phyloP scores from a whole-genome alignment of 2,329 filamentous ascomycete genomes.

The Clonostachys rosea region DNA sequence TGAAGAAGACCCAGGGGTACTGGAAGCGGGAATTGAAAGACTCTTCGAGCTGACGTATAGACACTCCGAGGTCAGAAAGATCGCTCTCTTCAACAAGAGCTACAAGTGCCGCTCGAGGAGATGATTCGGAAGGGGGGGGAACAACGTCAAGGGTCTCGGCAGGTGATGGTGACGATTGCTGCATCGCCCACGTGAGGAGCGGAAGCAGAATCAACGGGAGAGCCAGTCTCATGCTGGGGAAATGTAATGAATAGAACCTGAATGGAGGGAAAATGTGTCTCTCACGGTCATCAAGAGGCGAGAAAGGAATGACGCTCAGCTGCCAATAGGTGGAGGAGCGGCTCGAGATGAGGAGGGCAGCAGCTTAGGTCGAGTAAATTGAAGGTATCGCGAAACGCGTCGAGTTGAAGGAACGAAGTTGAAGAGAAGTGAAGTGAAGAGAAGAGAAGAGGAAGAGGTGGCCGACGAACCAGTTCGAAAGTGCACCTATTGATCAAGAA shows the following conservation, averaged over 20 bases:
- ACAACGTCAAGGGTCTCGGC: too few species aligned
- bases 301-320: not conserved
- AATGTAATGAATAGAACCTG: too few species aligned
- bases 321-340: not conserved
- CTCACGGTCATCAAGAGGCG: too few species aligned
- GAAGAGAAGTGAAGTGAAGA: too few species aligned
- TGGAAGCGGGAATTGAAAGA: conserved; percentile 75
- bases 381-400: too few species aligned
- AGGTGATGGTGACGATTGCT: too few species aligned
- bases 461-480: not conserved
- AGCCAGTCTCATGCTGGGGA: too few species aligned
- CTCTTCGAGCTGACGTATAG: conserved; percentile 50
- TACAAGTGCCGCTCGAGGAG: conserved; percentile 22
- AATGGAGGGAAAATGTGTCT: too few species aligned
- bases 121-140: too few species aligned
- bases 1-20: conserved; percentile 89
- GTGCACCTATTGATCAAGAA: not conserved
- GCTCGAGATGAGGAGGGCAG: not conserved
- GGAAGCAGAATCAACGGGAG: too few species aligned
- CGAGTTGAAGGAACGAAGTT: too few species aligned
- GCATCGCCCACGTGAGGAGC: too few species aligned
- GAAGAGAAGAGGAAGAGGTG: not conserved
- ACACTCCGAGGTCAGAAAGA: conserved; percentile 19
- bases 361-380: not conserved
- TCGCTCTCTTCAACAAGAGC: conserved; percentile 22